phyloP scores from a whole-genome alignment of 1,284 basidiomycete genomes.

The Rhodotorula sp. region DNA sequence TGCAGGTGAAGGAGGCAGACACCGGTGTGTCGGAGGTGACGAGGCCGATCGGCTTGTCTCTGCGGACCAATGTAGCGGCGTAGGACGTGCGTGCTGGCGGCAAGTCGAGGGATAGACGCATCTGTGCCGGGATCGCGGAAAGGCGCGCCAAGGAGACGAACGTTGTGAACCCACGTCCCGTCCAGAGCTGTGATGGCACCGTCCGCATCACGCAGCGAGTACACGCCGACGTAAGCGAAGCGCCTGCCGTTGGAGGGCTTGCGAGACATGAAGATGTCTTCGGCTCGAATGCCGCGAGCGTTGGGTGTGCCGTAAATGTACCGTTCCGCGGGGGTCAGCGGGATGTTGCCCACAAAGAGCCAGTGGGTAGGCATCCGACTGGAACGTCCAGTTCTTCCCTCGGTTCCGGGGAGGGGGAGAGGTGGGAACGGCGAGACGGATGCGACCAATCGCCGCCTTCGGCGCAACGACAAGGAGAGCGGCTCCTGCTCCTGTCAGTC shows the following conservation, averaged over 20 bases:
- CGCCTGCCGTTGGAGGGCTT: too few relatives aligned
- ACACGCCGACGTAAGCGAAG: not conserved
- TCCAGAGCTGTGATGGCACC: not conserved
- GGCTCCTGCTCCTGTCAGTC: not conserved
- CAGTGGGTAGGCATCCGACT: not conserved
- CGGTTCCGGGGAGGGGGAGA: too few relatives aligned
- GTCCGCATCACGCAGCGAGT: accelerated
- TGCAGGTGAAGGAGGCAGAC: slow-evolving; percentile 1
- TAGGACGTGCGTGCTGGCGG: not conserved
- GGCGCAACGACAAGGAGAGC: too few relatives aligned
- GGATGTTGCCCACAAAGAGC: not conserved
- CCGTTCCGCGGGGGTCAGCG: not conserved
- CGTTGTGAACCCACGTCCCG: accelerated
- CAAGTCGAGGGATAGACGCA: not conserved
- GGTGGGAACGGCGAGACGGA: too few relatives aligned
- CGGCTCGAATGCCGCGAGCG: not conserved
- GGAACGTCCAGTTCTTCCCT: too few relatives aligned
- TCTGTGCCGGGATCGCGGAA: not conserved
- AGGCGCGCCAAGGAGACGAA: not conserved
- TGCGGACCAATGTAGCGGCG: not conserved
- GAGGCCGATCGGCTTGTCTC: not conserved
- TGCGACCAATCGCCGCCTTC: too few relatives aligned
- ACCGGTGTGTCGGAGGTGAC: not conserved
- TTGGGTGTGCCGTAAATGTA: not conserved
- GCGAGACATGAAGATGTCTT: not conserved